These are phyloP conservation scores for Oidiodendron maius DNA, from an alignment of 495 filamentous ascomycete genomes.

Conservation along the genomic window DNA sequence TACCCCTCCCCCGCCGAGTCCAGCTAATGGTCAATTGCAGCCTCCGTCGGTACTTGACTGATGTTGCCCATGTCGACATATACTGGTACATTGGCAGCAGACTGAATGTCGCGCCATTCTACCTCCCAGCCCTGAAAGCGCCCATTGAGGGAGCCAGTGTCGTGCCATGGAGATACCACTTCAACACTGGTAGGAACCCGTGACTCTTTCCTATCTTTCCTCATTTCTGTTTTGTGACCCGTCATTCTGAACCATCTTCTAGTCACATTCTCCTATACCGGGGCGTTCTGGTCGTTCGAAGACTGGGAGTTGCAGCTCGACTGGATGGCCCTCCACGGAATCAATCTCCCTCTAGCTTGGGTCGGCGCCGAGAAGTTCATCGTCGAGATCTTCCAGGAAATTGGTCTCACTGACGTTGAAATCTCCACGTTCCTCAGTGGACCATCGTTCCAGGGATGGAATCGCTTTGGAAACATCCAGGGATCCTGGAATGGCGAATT, in stretches of 20 bases:
- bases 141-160: slow-evolving; percentile 26
- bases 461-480: slow-evolving; percentile 50
- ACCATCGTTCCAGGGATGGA: slow-evolving; percentile 50
- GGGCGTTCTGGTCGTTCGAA: slow-evolving; percentile 46
- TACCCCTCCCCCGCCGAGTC: too few relatives aligned
- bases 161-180: slow-evolving; percentile 48
- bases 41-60: slow-evolving; percentile 43
- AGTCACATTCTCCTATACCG: slow-evolving; percentile 51
- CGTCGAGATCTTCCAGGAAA: slow-evolving; percentile 41
- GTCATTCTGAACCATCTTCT: too few relatives aligned
- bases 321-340: slow-evolving; percentile 46
- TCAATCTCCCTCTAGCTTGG: slow-evolving; percentile 49
- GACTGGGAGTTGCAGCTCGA: slow-evolving; percentile 50
- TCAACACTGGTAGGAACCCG: slow-evolving; percentile 41
- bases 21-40: too few relatives aligned
- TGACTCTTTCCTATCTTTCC: background rate
- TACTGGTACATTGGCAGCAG: slow-evolving; percentile 41
- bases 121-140: slow-evolving; percentile 24
- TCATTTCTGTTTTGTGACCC: background rate
- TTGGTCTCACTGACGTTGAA: slow-evolving; percentile 38
- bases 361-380: slow-evolving; percentile 46
- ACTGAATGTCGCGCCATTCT: slow-evolving; percentile 23
- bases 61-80: slow-evolving; percentile 41
- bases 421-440: slow-evolving; percentile 41
- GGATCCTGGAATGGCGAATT: slow-evolving; percentile 40